Base-by-base conservation (phyloP, 2,329 filamentous ascomycete species). In the Colletotrichum cordylinicola region DNA sequence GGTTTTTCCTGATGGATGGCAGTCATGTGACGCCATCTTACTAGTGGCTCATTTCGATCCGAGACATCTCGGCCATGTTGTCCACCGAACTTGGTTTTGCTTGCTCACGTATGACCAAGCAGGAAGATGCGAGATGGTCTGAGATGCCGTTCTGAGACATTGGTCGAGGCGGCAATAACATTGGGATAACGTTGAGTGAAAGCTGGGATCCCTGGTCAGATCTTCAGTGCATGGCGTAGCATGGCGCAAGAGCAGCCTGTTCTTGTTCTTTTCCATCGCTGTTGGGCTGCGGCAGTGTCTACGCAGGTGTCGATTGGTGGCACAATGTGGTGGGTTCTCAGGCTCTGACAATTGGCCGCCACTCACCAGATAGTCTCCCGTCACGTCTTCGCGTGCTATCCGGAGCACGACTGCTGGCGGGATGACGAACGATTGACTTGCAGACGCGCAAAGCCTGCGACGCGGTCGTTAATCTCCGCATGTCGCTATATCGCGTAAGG, bases 381-480 rank as follows among this genome's bases (percentile, higher is more conserved):
- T 55, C 55, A 72, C 24, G 61, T 67, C 48, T 48, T 70, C 69
- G 61, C 69, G 72, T 37, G 69, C 29, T 55, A 39, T 16, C 39
- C 29, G 16, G 29, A 18, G 58, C 10, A 61, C 31, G 29, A 71
- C 43, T 21, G 33, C 24, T 74, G 24, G 35, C 67, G 55, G 60
- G 67, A 37, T 65, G 12, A 52, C 43, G n/a, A 21, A 8, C 43
- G n/a, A 52, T 52, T 52, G 55, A 24, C 67, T 64, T 43, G 72
- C 43, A 74, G 72, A 60, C 37, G 35, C 75, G 56, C 67, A 69
- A 69, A 68, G 56, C 60, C 31, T 43, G n/a, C 61, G 6, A 71
- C 55, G 39, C 58, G 72, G 39, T 71, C 62, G 56, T 35, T 48
- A 74, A 75, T 71, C 72, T 75, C 56, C 37, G 64, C 39, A 68